Conservation (phyloP, 1,284 basidiomycete genomes). For the Volvariella surrecta region DNA sequence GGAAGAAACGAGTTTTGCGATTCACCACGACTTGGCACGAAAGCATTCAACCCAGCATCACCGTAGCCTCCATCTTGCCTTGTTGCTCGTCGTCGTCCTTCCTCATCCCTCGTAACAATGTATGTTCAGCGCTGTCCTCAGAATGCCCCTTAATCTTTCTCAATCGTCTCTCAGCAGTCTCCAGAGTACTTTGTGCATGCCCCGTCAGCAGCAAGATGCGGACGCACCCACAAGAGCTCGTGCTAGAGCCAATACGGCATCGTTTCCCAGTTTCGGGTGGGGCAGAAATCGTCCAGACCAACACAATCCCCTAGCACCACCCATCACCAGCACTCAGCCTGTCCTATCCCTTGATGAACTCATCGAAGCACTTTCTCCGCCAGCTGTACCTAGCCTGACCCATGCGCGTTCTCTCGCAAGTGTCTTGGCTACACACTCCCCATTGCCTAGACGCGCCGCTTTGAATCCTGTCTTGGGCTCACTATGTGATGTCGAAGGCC, state of each 20-base stretch:
- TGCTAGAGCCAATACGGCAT: slow-evolving; percentile 25
- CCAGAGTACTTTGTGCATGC: slow-evolving; percentile 20
- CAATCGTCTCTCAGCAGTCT: neutral
- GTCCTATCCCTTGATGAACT: slow-evolving; percentile 35
- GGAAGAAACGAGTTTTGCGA: no score
- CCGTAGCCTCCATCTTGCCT: neutral
- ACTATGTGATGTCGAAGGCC: slow-evolving; percentile 44
- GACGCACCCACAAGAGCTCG: slow-evolving; percentile 20
- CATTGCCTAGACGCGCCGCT: slow-evolving; percentile 34
- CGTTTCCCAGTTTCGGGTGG: slow-evolving; percentile 24
- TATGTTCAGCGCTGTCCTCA: neutral
- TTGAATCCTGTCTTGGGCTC: slow-evolving; percentile 50
- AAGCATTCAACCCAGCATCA: neutral
- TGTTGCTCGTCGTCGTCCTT: no score
- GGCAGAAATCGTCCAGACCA: slow-evolving; percentile 18
- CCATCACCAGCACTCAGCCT: slow-evolving; percentile 9
- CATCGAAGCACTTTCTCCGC: slow-evolving; percentile 42
- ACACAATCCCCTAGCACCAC: slow-evolving; percentile 10
- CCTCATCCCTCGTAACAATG: no score
- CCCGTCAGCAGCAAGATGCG: slow-evolving; percentile 21
- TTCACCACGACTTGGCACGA: no score
- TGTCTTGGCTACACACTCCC: slow-evolving; percentile 35
- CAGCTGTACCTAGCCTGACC: slow-evolving; percentile 45
- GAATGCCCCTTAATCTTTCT: neutral
- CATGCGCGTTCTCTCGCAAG: slow-evolving; percentile 39